phyloP scores from a whole-genome alignment of 192 early-diverging fungal species.

The Pilobolus umbonatus region DNA sequence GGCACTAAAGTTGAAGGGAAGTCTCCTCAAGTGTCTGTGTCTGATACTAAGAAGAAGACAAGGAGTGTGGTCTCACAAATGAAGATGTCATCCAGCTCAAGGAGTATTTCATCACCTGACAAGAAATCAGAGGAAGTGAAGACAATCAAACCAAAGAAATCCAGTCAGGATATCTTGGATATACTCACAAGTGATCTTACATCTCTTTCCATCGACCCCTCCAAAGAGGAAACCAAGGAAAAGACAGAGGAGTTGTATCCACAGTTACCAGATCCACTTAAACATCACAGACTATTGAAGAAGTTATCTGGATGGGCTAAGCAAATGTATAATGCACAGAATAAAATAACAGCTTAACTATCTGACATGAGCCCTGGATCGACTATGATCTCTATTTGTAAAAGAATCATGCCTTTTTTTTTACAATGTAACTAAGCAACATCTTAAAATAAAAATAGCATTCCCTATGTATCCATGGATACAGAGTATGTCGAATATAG shows the following conservation, averaged over 20 bases:
- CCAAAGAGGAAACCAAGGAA: neutral
- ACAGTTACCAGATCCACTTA: neutral
- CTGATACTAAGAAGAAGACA: neutral
- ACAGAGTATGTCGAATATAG: too few relatives aligned
- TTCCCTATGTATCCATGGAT: too few relatives aligned
- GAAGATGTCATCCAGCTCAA: neutral
- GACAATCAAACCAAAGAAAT: neutral
- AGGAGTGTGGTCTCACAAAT: neutral
- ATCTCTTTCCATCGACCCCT: neutral
- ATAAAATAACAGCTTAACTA: too few relatives aligned
- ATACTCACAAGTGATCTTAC: constrained; percentile 5
- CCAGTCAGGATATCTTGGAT: constrained; percentile 9
- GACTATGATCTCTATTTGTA: too few relatives aligned
- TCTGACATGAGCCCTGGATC: too few relatives aligned
- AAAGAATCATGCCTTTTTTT: too few relatives aligned
- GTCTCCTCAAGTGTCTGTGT: neutral
- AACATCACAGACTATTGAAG: constrained; percentile 3
- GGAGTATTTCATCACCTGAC: neutral
- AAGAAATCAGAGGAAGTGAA: neutral
- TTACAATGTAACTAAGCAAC: too few relatives aligned
- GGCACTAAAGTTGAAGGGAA: neutral
- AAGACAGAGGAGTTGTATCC: neutral
- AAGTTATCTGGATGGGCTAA: constrained; percentile 5
- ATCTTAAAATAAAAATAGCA: too few relatives aligned
- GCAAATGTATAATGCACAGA: too few relatives aligned